phyloP scores from a whole-genome alignment of 176 grass and related monocot genomes.

The Eleusine coracana region DNA sequence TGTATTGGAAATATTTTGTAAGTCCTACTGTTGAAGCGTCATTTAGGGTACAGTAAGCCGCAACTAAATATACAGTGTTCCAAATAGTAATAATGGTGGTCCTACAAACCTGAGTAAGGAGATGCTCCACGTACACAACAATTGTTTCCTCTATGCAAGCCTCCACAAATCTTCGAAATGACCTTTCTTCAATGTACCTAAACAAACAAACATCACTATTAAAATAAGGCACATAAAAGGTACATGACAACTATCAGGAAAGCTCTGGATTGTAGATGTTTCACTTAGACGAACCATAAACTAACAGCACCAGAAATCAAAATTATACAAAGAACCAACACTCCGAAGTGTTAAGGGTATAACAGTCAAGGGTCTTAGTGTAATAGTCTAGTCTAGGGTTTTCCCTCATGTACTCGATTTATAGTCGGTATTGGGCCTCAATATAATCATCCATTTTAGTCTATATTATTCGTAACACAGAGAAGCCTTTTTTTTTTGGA shows the following conservation, averaged over 20 bases:
- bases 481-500: too few species aligned
- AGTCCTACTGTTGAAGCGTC: conserved; percentile 16
- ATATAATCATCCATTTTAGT: too few species aligned
- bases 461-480: too few species aligned
- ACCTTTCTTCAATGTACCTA: conserved; percentile 97
- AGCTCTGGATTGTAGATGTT: not conserved
- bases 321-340: conserved; percentile 17
- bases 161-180: conserved; percentile 95
- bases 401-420: too few species aligned
- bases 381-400: too few species aligned
- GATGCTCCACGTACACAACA: conserved; percentile 90
- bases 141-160: conserved; percentile 96
- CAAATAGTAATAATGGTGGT: conserved; percentile 23
- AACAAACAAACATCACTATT: conserved; percentile 21
- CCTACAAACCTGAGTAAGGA: conserved; percentile 82
- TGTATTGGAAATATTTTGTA: not conserved
- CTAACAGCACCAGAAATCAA: conserved; percentile 3
- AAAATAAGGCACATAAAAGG: conserved; percentile 29
- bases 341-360: not conserved
- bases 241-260: conserved; percentile 17
- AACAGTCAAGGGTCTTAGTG: too few species aligned
- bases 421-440: too few species aligned
- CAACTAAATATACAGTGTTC: not conserved
- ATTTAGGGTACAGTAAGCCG: conserved; percentile 18
- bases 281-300: conserved; percentile 27